These are phyloP conservation scores for Coemansia erecta DNA, from an alignment of 192 early-diverging fungal species.

Conservation along the genomic window DNA sequence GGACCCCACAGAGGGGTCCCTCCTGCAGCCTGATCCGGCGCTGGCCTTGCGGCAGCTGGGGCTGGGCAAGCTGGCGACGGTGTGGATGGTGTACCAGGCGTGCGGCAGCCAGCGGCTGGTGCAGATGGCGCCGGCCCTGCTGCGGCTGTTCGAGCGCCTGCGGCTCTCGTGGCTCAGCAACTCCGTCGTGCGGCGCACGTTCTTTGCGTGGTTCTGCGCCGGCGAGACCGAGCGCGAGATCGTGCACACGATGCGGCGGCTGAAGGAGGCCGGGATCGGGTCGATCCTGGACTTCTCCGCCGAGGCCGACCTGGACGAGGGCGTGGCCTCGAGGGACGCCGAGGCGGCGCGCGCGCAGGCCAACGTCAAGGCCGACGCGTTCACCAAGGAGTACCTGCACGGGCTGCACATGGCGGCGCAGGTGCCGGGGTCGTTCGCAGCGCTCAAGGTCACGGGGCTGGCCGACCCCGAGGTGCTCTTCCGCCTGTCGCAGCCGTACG, in stretches of 20 bases:
- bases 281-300: slow-evolving; percentile 84
- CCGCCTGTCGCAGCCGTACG: slow-evolving; percentile 59
- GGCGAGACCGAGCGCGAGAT: slow-evolving; percentile 87
- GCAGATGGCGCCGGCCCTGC: slow-evolving; percentile 31
- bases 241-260: slow-evolving; percentile 71
- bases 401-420: slow-evolving; percentile 69
- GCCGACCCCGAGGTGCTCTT: slow-evolving; percentile 71
- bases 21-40: slow-evolving; percentile 44
- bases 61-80: slow-evolving; percentile 33
- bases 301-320: slow-evolving; percentile 76
- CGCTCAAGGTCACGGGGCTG: slow-evolving; percentile 86
- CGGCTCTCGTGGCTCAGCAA: slow-evolving; percentile 56
- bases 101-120: slow-evolving; percentile 40
- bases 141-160: slow-evolving; percentile 29
- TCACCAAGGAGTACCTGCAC: slow-evolving; percentile 66
- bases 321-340: slow-evolving; percentile 46
- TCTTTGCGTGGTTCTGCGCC: slow-evolving; percentile 81
- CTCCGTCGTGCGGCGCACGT: slow-evolving; percentile 75
- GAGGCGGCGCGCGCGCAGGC: slow-evolving; percentile 47
- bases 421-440: slow-evolving; percentile 73
- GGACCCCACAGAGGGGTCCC: slow-evolving; percentile 4
- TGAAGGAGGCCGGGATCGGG: slow-evolving; percentile 67
- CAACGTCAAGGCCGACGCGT: slow-evolving; percentile 65
- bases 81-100: slow-evolving; percentile 40
- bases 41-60: slow-evolving; percentile 42